Evolutionary conservation across 2,329 filamentous ascomycete species (phyloP).

Genomic region (Fusarium secorum): DNA sequence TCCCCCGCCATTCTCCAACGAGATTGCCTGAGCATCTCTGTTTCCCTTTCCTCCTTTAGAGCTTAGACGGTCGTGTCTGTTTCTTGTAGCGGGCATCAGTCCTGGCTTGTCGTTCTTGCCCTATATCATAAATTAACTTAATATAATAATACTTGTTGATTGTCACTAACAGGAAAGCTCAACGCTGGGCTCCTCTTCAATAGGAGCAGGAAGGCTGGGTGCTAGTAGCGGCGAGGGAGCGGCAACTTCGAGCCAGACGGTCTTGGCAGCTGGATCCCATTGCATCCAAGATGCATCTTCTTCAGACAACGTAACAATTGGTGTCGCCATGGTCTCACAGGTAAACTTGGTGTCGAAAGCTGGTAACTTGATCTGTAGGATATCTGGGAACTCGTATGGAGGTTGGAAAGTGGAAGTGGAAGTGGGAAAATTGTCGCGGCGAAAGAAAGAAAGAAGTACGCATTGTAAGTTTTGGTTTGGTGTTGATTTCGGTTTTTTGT

Average conservation of each 20-base stretch:
- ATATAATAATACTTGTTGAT: neutral
- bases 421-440: neutral
- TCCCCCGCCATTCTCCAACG: neutral
- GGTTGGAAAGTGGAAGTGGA: neutral
- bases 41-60: neutral
- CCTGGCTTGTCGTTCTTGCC: neutral
- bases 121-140: neutral
- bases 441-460: neutral
- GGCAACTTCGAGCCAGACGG: neutral
- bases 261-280: neutral
- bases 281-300: neutral
- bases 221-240: neutral
- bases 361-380: fast-evolving
- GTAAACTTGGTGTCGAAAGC: neutral
- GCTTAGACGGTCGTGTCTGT: neutral
- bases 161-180: neutral
- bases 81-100: neutral
- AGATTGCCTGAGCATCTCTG: neutral
- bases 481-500: neutral
- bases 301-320: fast-evolving
- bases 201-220: neutral
- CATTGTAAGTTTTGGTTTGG: neutral
- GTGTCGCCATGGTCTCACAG: fast-evolving
- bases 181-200: neutral
- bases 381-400: fast-evolving